phyloP scores from a whole-genome alignment of 371 early-diverging fungal genomes.

The Lichtheimia ornata region DNA sequence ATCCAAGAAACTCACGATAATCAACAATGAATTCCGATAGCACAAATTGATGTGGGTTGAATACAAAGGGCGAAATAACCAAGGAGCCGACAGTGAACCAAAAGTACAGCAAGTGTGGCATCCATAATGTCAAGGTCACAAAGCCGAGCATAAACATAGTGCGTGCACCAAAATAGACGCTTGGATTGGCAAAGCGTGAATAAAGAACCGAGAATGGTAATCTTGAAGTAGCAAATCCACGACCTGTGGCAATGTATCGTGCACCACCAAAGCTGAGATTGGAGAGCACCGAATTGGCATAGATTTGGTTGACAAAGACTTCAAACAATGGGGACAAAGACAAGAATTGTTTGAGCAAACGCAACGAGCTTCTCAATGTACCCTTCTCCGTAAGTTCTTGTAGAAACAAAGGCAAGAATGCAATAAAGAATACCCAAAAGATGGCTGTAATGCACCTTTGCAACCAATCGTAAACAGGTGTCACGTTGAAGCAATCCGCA shows the following conservation, averaged over 20 bases:
- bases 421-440: constrained; percentile 78
- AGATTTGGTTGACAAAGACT: constrained; percentile 89
- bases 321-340: constrained; percentile 88
- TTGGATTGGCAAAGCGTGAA: constrained; percentile 79
- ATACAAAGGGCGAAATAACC: constrained; percentile 78
- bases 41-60: constrained; percentile 86
- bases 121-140: constrained; percentile 73
- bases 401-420: constrained; percentile 84
- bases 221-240: constrained; percentile 88
- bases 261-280: constrained; percentile 87
- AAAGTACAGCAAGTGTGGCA: constrained; percentile 81
- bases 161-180: constrained; percentile 82
- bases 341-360: constrained; percentile 82
- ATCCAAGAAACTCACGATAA: constrained; percentile 78
- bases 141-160: constrained; percentile 74
- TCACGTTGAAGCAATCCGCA: constrained; percentile 69
- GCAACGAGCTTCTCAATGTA: constrained; percentile 65
- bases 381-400: constrained; percentile 90
- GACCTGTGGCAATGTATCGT: constrained; percentile 86
- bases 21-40: constrained; percentile 75
- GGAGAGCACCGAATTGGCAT: constrained; percentile 79
- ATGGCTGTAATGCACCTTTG: constrained; percentile 77
- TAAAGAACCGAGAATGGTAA: constrained; percentile 79
- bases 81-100: constrained; percentile 81
- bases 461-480: constrained; percentile 81